Conservation (phyloP, 768 basidiomycete species). For the Xerocomellus intermedius region DNA sequence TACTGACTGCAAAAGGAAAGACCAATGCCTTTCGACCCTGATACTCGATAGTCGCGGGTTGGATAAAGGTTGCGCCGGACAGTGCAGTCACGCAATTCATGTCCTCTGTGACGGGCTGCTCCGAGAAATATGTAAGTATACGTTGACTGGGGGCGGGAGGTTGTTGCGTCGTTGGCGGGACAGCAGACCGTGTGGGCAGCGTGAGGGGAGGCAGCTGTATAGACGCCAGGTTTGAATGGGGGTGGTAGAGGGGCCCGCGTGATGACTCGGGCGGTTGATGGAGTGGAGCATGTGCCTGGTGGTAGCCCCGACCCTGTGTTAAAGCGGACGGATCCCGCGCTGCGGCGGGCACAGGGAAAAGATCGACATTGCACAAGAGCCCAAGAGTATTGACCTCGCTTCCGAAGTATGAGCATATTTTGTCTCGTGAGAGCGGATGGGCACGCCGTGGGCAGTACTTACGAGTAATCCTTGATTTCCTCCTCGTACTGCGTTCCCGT, state of each 20-base stretch:
- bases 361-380: slow-evolving; percentile 73
- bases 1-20: slow-evolving; percentile 61
- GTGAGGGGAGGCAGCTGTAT: slow-evolving; percentile 25
- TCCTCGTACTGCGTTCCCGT: slow-evolving; percentile 40
- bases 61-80: slow-evolving; percentile 61
- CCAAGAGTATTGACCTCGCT: slow-evolving; percentile 66
- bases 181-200: slow-evolving; percentile 10
- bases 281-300: slow-evolving; percentile 12
- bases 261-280: slow-evolving; percentile 5
- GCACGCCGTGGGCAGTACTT: slow-evolving; percentile 5
- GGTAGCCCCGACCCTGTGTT: slow-evolving; percentile 9
- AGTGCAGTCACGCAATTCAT: slow-evolving; percentile 47
- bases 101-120: slow-evolving; percentile 45
- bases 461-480: slow-evolving; percentile 55
- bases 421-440: neutral
- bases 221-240: slow-evolving; percentile 10
- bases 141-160: slow-evolving; percentile 28
- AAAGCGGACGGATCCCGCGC: slow-evolving; percentile 4
- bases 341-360: slow-evolving; percentile 56
- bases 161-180: slow-evolving; percentile 4
- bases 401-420: slow-evolving; percentile 11
- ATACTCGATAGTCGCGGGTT: slow-evolving; percentile 53
- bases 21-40: slow-evolving; percentile 51
- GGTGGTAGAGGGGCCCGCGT: slow-evolving; percentile 15
- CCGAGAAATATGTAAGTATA: slow-evolving; percentile 42